Evolutionary conservation across 768 basidiomycete genomes (phyloP), one percentile per base, ranked within the genome.

Genomic region (Mrakia frigida): DNA sequence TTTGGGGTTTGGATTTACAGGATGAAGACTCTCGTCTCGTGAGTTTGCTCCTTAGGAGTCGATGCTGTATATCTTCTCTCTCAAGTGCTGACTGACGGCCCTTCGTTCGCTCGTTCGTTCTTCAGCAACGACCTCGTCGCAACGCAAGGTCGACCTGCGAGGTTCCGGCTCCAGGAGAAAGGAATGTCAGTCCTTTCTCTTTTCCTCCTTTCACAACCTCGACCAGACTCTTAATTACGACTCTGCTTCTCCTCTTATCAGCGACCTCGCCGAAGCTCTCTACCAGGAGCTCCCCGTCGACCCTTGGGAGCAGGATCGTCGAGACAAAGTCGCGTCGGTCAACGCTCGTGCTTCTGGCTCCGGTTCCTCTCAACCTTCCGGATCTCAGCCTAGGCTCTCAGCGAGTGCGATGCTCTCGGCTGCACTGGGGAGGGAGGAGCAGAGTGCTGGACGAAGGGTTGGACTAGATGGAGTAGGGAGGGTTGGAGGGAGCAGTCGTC

Each of bases 1-100:
- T 71, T 33, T 1, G n/a, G 23, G 0, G n/a, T 28, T 70, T n/a
- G n/a, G n/a, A n/a, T n/a, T 2, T 0, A 11, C 61, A 76, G 75
- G 3, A 76, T 76, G 70, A 71, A 53, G 35, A 76, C 75, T 7
- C 70, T 76, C 23, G 41, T 31, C 33, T 11, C 2, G 63, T 65
- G 61, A 25, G 59, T 60, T n/a, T 6, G 18, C 46, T 43, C 5
- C 10, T 37, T 2, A 50, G 43, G 6, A 16, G 13, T 41, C 25
- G 65, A 21, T 16, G 25, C 6, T 3, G 0, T 6, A 0, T 21
- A 31, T 10, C 4, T n/a, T n/a, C n/a, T n/a, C n/a, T n/a, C 14
- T n/a, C 46, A 7, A 6, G 0, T 31, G 14, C 28, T 53, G 28
- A 39, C 3, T 3, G 33, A 2, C n/a, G n/a, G n/a, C n/a, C n/a